A percentile compares a stretch with the other conserved stretches of the same genome.
phyloP scores from a whole-genome alignment of 2,329 filamentous ascomycete genomes.

The Ciborinia camelliae region DNA sequence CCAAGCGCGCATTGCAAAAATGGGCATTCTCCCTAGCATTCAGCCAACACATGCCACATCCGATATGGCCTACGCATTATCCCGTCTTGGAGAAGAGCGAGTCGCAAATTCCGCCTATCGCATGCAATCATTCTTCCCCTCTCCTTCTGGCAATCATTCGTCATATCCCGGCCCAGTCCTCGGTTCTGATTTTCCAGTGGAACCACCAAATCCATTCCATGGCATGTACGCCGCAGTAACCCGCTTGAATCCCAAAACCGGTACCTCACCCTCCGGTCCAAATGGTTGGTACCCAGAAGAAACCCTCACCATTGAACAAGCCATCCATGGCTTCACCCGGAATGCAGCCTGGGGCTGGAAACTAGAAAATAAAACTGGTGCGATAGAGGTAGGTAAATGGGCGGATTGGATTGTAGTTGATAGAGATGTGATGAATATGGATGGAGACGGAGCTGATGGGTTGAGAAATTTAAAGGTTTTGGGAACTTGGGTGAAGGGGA shows the following conservation, averaged over 20 bases:
- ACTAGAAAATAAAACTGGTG: conserved; percentile 55
- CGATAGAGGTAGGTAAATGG: conserved; percentile 57
- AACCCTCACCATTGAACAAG: conserved; percentile 55
- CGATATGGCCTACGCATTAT: conserved; percentile 64
- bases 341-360: conserved; percentile 59
- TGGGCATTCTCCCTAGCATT: conserved; percentile 65
- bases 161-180: conserved; percentile 47
- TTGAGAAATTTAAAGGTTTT: conserved; percentile 53
- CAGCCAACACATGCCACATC: conserved; percentile 68
- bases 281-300: conserved; percentile 59
- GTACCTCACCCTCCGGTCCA: conserved; percentile 46
- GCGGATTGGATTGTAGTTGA: conserved; percentile 72
- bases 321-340: conserved; percentile 59
- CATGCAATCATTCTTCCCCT: conserved; percentile 58
- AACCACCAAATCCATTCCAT: conserved; percentile 63
- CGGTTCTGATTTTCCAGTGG: conserved; percentile 70
- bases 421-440: conserved; percentile 46
- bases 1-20: conserved; percentile 53
- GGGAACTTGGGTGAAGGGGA: conserved; percentile 68
- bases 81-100: conserved; percentile 55
- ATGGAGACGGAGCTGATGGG: conserved; percentile 40
- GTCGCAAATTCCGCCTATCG: conserved; percentile 58
- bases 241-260: conserved; percentile 56
- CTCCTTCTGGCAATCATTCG: conserved; percentile 24
- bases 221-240: conserved; percentile 67